These are phyloP conservation scores for Rutstroemia sp. DNA, from an alignment of 2,329 filamentous ascomycete species.

Conservation along the genomic window DNA sequence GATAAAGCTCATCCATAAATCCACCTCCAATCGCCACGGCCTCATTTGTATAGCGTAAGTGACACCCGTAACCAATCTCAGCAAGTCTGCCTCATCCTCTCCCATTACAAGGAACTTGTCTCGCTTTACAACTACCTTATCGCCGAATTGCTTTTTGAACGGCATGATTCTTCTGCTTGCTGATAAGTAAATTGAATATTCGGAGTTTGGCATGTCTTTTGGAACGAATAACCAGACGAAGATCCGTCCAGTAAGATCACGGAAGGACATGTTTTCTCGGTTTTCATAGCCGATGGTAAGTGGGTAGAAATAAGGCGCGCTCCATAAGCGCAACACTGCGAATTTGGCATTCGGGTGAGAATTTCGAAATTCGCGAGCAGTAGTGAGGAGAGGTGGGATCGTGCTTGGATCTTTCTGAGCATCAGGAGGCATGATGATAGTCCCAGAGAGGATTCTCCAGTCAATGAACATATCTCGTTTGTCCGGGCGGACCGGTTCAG, in stretches of 20 bases:
- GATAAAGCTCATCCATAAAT: conserved; percentile 44
- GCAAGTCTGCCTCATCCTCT: conserved; percentile 33
- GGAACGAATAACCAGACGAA: conserved; percentile 43
- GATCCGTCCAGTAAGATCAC: conserved; percentile 35
- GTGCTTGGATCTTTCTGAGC: conserved; percentile 27
- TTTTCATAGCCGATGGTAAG: conserved; percentile 36
- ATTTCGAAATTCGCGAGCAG: conserved; percentile 28
- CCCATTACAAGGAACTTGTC: conserved; percentile 42
- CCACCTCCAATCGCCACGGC: conserved; percentile 42
- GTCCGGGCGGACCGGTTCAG: conserved; percentile 31
- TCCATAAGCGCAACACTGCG: conserved; percentile 39
- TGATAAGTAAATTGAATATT: conserved; percentile 38
- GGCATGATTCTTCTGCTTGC: conserved; percentile 18
- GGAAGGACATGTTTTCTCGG: conserved; percentile 32
- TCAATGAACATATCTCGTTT: conserved; percentile 39
- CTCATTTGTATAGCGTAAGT: conserved; percentile 40
- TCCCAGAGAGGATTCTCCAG: conserved; percentile 26
- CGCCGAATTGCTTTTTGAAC: conserved; percentile 27
- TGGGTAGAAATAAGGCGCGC: conserved; percentile 42
- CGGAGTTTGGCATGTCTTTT: conserved; percentile 38
- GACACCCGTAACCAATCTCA: conserved; percentile 33
- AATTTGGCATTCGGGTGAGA: conserved; percentile 31
- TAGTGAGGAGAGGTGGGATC: conserved; percentile 30
- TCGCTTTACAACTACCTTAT: conserved; percentile 34
- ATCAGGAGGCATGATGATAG: conserved; percentile 24